These are phyloP conservation scores for Penicillium coprophilum DNA, from an alignment of 495 filamentous ascomycete genomes.

Conservation along the genomic window DNA sequence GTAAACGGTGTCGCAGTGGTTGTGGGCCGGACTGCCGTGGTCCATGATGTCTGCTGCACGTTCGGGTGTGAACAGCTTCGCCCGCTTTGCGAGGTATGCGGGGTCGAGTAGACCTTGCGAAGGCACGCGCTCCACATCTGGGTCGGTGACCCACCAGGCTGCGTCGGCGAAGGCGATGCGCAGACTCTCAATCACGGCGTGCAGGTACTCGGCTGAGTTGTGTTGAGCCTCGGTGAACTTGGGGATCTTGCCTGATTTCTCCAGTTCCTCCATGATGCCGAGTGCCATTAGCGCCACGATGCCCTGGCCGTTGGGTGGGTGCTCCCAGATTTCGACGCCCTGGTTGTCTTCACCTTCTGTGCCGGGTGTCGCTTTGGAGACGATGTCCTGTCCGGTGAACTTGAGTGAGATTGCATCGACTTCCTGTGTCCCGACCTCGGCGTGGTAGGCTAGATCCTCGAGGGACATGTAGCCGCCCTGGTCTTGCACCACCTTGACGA, in stretches of 20 bases:
- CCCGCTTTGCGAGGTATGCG: slow-evolving; percentile 66
- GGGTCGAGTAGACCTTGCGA: slow-evolving; percentile 57
- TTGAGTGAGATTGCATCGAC: slow-evolving; percentile 77
- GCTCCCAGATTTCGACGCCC: slow-evolving; percentile 89
- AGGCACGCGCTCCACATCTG: slow-evolving; percentile 66
- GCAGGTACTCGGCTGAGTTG: slow-evolving; percentile 77
- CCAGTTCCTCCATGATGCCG: slow-evolving; percentile 83
- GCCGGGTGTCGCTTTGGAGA: slow-evolving; percentile 45
- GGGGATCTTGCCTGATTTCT: slow-evolving; percentile 67
- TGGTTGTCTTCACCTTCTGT: slow-evolving; percentile 46
- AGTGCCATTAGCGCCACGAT: slow-evolving; percentile 93
- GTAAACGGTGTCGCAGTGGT: slow-evolving; percentile 87
- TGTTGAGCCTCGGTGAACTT: slow-evolving; percentile 67
- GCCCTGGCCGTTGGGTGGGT: slow-evolving; percentile 97
- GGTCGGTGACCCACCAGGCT: slow-evolving; percentile 86
- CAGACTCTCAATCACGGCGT: slow-evolving; percentile 84
- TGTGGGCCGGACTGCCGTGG: slow-evolving; percentile 69
- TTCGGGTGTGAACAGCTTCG: slow-evolving; percentile 63
- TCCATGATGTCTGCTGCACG: slow-evolving; percentile 55
- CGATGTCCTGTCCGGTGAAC: slow-evolving; percentile 69
- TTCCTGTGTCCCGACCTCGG: slow-evolving; percentile 71
- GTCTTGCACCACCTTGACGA: slow-evolving; percentile 73
- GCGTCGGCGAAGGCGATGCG: slow-evolving; percentile 93
- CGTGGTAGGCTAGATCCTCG: slow-evolving; percentile 76
- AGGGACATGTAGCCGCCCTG: slow-evolving; percentile 77